These are phyloP conservation scores for Trametes polyzona DNA, from an alignment of 1,284 basidiomycete genomes.

Conservation along the genomic window DNA sequence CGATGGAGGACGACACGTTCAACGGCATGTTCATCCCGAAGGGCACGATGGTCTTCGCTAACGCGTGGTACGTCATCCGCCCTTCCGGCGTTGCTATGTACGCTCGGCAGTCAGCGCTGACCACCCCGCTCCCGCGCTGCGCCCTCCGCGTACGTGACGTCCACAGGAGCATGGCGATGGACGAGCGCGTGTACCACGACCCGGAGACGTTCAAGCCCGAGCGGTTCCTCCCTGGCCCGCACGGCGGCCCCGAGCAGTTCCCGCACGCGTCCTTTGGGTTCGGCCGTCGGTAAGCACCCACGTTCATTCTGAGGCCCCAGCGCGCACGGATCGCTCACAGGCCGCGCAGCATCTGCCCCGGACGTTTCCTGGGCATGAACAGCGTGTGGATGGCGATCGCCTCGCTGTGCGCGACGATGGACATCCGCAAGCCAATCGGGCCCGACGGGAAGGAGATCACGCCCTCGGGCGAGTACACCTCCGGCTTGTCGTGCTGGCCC, in stretches of 20 bases:
- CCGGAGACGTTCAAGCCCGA: conserved; percentile 29
- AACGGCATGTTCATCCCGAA: conserved; percentile 31
- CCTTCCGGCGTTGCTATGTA: conserved; percentile 17
- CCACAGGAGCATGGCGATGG: conserved; percentile 28
- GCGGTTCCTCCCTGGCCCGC: conserved; percentile 23
- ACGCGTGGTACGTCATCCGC: conserved; percentile 23
- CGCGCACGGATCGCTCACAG: neutral
- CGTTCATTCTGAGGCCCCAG: no score
- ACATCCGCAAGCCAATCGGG: conserved; percentile 26
- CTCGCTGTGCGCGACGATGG: conserved; percentile 26
- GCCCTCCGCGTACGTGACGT: no score
- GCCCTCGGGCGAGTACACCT: conserved; percentile 22
- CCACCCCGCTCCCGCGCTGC: no score
- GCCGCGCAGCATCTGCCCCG: conserved; percentile 24
- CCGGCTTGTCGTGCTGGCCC: conserved; percentile 26
- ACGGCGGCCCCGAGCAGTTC: conserved; percentile 15
- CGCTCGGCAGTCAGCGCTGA: no score
- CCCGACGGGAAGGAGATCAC: conserved; percentile 25
- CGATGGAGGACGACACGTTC: conserved; percentile 29
- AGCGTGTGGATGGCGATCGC: conserved; percentile 31
- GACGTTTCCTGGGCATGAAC: conserved; percentile 27
- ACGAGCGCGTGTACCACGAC: conserved; percentile 26
- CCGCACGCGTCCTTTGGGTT: conserved; percentile 30
- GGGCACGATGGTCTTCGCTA: conserved; percentile 29
- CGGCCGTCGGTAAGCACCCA: conserved; percentile 28